Evolutionary conservation across 805 yeast genomes (phyloP).

Genomic region (Komagataella ulmi): DNA sequence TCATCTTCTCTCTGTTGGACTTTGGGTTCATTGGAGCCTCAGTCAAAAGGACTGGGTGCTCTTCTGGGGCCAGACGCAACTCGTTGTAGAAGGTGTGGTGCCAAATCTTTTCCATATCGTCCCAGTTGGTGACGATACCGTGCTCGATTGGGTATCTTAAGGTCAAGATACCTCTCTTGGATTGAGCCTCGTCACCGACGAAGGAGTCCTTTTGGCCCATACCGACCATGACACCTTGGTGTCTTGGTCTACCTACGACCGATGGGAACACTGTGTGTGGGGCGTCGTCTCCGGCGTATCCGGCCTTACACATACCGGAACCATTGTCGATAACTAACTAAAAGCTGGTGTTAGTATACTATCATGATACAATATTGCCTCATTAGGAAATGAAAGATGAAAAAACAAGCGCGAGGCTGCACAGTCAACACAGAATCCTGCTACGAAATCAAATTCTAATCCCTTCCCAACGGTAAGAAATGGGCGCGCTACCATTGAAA

Average conservation of each 20-base stretch:
- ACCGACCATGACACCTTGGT: conserved; percentile 99
- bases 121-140: conserved; percentile 99
- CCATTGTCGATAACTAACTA: conserved; percentile 91
- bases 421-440: background rate
- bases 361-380: background rate
- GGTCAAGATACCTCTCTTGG: conserved; percentile 99
- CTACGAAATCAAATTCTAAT: background rate
- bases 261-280: conserved; percentile 99
- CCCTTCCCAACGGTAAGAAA: conserved; percentile 1
- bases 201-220: conserved; percentile 99
- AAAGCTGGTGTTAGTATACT: conserved; percentile 3
- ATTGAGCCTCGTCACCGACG: conserved; percentile 99
- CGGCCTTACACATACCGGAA: conserved; percentile 99
- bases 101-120: conserved; percentile 99
- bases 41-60: conserved; percentile 97
- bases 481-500: background rate
- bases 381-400: background rate
- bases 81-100: conserved; percentile 99
- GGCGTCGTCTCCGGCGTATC: conserved; percentile 99
- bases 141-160: conserved; percentile 99
- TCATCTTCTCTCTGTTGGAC: conserved; percentile 99
- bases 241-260: conserved; percentile 99
- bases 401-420: background rate
- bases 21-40: conserved; percentile 99
- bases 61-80: conserved; percentile 99